Percentiles rank a stretch among this genome's conserved stretches.
Conservation (phyloP, 2,329 filamentous ascomycete genomes). For the Dothiorella sarmentorum region DNA sequence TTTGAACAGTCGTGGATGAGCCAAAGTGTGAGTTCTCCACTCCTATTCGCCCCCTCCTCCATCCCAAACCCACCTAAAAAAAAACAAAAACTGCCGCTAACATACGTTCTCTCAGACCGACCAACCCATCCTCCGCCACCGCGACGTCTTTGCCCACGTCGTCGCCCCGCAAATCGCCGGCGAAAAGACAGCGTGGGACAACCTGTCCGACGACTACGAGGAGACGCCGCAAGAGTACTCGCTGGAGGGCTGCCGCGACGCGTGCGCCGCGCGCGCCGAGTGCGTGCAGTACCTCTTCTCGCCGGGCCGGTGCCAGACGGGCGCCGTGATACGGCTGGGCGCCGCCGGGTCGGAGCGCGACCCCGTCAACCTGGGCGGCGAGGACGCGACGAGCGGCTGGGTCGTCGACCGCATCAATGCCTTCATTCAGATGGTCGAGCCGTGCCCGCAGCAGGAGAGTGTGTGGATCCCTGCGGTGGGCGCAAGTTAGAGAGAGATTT, state of each 20-base stretch:
- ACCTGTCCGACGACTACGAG: slow-evolving; percentile 31
- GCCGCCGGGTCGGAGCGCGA: slow-evolving; percentile 29
- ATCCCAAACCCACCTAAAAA: neutral
- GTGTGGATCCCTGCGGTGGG: neutral
- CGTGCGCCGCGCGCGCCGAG: slow-evolving; percentile 32
- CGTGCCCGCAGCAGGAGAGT: slow-evolving; percentile 7
- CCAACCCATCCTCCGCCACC: slow-evolving; percentile 34
- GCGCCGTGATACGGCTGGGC: slow-evolving; percentile 30
- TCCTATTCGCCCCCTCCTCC: neutral
- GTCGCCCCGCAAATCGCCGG: slow-evolving; percentile 31
- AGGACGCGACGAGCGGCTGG: slow-evolving; percentile 32
- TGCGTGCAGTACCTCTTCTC: slow-evolving; percentile 38
- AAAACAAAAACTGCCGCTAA: slow-evolving; percentile 15
- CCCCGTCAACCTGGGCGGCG: slow-evolving; percentile 3
- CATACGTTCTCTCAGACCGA: slow-evolving; percentile 24
- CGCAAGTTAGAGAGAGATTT: neutral
- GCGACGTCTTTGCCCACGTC: slow-evolving; percentile 36
- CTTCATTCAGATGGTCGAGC: slow-evolving; percentile 30
- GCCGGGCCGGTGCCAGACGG: slow-evolving; percentile 31
- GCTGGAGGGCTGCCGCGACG: slow-evolving; percentile 31
- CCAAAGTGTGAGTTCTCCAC: slow-evolving; percentile 23
- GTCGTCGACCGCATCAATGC: slow-evolving; percentile 36
- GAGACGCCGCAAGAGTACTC: slow-evolving; percentile 29
- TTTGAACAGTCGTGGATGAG: slow-evolving; percentile 41
- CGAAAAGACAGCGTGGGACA: slow-evolving; percentile 31